Percentiles rank a stretch among this genome's conserved stretches.
phyloP scores from a whole-genome alignment of 106 monocot genomes.

The Posidonia australis region DNA sequence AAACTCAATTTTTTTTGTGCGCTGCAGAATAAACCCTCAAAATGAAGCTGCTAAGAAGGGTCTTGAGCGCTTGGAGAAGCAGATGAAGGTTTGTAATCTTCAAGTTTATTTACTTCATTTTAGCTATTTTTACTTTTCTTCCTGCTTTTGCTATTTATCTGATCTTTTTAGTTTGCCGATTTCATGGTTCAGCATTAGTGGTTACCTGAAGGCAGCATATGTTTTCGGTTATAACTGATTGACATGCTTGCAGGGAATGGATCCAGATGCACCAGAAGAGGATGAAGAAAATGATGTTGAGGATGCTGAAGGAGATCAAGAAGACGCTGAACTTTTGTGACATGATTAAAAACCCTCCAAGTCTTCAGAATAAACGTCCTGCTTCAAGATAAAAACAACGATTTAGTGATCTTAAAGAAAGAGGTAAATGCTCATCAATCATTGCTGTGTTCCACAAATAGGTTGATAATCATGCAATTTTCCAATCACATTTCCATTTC shows the following conservation, averaged over 20 bases:
- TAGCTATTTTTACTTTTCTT: not conserved
- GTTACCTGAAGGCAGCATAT: not conserved
- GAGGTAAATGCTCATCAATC: too few species aligned
- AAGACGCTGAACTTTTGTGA: slow-evolving; percentile 71
- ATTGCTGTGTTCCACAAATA: too few species aligned
- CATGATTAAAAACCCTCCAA: too few species aligned
- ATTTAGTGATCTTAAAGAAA: too few species aligned
- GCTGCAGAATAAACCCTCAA: slow-evolving; percentile 77
- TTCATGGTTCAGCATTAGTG: not conserved
- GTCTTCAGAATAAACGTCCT: too few species aligned
- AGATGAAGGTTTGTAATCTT: slow-evolving; percentile 63
- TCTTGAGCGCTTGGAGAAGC: slow-evolving; percentile 90
- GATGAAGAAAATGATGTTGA: slow-evolving; percentile 96
- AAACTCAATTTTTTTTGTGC: not conserved
- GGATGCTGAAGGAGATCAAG: slow-evolving; percentile 83
- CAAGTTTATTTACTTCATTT: not conserved
- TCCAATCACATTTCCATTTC: too few species aligned
- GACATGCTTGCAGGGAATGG: slow-evolving; percentile 53
- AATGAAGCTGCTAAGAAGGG: slow-evolving; percentile 96
- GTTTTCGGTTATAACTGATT: not conserved
- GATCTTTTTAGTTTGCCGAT: not conserved
- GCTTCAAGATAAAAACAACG: too few species aligned
- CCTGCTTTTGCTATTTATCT: not conserved
- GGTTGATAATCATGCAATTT: too few species aligned
- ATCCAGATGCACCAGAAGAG: slow-evolving; percentile 96